phyloP scores from a whole-genome alignment of 495 filamentous ascomycete genomes.

The Xylaria palmicola region DNA sequence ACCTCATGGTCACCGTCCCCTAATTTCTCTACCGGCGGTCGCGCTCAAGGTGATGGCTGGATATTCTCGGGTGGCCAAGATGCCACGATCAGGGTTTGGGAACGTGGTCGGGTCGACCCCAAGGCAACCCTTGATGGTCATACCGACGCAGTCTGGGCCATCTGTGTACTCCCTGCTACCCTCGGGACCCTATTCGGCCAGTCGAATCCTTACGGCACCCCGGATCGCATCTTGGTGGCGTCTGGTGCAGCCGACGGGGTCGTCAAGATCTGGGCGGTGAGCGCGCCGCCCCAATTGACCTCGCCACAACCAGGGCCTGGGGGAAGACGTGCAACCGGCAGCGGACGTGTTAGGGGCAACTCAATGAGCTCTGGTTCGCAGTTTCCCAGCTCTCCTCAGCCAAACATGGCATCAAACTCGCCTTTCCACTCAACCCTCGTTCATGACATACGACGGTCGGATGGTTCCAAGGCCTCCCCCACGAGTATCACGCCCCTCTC shows the following conservation, averaged over 20 bases:
- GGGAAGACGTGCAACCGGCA: constrained; percentile 57
- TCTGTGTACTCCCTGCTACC: constrained; percentile 89
- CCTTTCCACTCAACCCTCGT: constrained; percentile 66
- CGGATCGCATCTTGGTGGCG: constrained; percentile 84
- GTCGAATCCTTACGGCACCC: constrained; percentile 64
- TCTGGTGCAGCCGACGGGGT: constrained; percentile 90
- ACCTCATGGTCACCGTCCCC: constrained; percentile 82
- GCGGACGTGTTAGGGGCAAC: constrained; percentile 80
- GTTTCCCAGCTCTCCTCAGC: constrained; percentile 87
- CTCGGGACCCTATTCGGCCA: constrained; percentile 74
- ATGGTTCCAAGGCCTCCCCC: constrained; percentile 65
- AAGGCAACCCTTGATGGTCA: constrained; percentile 95
- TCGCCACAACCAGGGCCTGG: constrained; percentile 62
- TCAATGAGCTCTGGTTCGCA: constrained; percentile 88
- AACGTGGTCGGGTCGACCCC: constrained; percentile 87
- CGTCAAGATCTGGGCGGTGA: constrained; percentile 92
- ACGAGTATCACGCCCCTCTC: constrained; percentile 91
- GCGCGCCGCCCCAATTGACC: constrained; percentile 79
- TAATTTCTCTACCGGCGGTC: constrained; percentile 83
- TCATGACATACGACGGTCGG: constrained; percentile 73
- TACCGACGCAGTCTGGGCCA: constrained; percentile 91
- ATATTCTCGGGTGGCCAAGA: constrained; percentile 97
- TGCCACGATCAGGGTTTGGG: constrained; percentile 90
- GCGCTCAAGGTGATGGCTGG: constrained; percentile 88
- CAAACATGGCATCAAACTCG: constrained; percentile 66